Evolutionary conservation across 345 rosid species (phyloP).

Genomic region (Lumnitzera littorea): DNA sequence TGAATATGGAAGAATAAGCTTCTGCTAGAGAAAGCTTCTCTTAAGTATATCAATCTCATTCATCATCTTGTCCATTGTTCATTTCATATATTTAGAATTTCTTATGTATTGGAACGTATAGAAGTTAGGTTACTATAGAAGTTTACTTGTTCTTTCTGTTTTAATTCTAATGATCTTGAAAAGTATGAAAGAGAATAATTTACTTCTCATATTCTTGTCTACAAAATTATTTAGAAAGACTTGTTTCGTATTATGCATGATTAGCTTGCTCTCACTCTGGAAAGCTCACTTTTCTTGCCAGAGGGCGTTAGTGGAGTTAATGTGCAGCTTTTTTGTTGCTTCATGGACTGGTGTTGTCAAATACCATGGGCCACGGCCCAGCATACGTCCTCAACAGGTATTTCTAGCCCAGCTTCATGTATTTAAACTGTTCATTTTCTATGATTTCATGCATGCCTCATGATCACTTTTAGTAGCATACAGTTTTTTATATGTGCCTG

Average conservation of each 20-base stretch:
- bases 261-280: slow-evolving; percentile 4
- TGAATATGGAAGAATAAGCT: too few relatives aligned
- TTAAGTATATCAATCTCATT: too few relatives aligned
- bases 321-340: slow-evolving; percentile 97
- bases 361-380: slow-evolving; percentile 96
- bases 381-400: slow-evolving; percentile 96
- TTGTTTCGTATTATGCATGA: slow-evolving; percentile 6
- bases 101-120: too few relatives aligned
- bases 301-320: slow-evolving; percentile 95
- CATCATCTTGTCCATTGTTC: too few relatives aligned
- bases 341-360: slow-evolving; percentile 98
- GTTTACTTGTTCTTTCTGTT: too few relatives aligned
- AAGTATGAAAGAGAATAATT: too few relatives aligned
- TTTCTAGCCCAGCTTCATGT: neutral
- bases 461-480: too few relatives aligned
- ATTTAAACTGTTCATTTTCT: neutral
- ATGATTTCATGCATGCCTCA: slow-evolving; percentile 3
- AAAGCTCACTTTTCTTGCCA: slow-evolving; percentile 14
- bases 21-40: too few relatives aligned
- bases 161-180: too few relatives aligned
- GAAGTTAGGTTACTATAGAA: too few relatives aligned
- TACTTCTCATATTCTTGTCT: too few relatives aligned
- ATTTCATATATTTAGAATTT: too few relatives aligned
- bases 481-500: neutral
- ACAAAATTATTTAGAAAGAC: neutral